These are phyloP conservation scores for Phytophthora fragariaefolia DNA, from an alignment of 352 stramenopile species.

Conservation along the genomic window DNA sequence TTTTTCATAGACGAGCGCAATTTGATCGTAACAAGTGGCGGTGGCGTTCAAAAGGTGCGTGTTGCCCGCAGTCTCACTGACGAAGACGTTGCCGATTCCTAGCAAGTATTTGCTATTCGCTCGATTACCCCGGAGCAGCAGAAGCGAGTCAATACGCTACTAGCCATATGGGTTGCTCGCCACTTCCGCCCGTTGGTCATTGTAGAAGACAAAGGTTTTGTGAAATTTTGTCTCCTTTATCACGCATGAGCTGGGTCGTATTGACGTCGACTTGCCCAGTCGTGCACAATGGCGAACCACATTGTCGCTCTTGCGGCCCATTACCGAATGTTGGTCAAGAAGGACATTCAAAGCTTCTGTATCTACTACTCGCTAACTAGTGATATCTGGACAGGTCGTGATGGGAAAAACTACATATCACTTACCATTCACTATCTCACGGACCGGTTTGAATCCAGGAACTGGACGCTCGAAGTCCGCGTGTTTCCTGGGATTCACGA, in stretches of 20 bases:
- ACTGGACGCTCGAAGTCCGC: neutral
- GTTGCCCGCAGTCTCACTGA: neutral
- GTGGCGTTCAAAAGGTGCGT: no score
- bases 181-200: neutral
- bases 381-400: neutral
- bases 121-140: neutral
- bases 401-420: neutral
- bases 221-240: neutral
- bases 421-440: constrained; percentile 6
- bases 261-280: neutral
- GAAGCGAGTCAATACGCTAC: neutral
- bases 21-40: no score
- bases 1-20: no score
- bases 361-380: neutral
- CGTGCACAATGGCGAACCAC: neutral
- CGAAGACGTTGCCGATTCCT: neutral
- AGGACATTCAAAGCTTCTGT: neutral
- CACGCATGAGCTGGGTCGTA: neutral
- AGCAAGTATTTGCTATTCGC: neutral
- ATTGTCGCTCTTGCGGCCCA: neutral
- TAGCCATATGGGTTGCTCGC: neutral
- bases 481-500: neutral
- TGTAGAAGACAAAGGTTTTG: neutral
- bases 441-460: neutral
- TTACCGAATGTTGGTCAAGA: neutral